phyloP scores from a whole-genome alignment of 2,329 filamentous ascomycete genomes.

The Zarea fungicola region DNA sequence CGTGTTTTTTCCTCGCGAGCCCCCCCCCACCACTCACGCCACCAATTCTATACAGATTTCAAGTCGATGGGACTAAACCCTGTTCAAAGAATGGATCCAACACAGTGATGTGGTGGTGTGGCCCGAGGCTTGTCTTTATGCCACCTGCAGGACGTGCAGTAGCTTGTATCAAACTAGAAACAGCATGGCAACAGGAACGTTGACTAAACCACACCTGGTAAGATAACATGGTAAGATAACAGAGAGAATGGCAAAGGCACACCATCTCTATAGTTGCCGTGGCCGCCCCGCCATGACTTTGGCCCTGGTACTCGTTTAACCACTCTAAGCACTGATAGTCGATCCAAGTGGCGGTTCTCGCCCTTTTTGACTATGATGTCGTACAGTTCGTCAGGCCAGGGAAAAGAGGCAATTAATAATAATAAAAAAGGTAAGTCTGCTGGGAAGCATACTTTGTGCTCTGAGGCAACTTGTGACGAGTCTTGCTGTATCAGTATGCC shows the following conservation, averaged over 20 bases:
- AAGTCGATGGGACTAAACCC: slow-evolving; percentile 11
- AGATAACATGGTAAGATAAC: not conserved
- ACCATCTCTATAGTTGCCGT: slow-evolving; percentile 9
- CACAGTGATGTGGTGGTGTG: slow-evolving; percentile 6
- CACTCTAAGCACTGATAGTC: not conserved
- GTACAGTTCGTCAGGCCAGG: no score
- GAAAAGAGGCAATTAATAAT: no score
- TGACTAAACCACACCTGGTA: no score
- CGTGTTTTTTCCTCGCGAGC: not conserved
- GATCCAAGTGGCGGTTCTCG: not conserved
- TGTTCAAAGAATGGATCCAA: slow-evolving; percentile 9
- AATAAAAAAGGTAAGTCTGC: no score
- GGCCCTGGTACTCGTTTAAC: not conserved
- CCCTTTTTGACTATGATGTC: no score
- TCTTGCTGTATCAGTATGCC: no score
- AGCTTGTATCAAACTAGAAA: not conserved
- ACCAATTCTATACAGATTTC: slow-evolving; percentile 7
- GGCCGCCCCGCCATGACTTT: not conserved
- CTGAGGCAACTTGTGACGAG: no score
- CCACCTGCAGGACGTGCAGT: not conserved
- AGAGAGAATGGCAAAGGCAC: not conserved
- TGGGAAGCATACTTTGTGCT: no score
- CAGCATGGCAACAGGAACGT: not conserved
- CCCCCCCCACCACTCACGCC: slow-evolving; percentile 3
- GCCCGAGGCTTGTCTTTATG: not conserved